Conservation (phyloP, 179 eudicot genomes). For the Drosera spatulata region DNA sequence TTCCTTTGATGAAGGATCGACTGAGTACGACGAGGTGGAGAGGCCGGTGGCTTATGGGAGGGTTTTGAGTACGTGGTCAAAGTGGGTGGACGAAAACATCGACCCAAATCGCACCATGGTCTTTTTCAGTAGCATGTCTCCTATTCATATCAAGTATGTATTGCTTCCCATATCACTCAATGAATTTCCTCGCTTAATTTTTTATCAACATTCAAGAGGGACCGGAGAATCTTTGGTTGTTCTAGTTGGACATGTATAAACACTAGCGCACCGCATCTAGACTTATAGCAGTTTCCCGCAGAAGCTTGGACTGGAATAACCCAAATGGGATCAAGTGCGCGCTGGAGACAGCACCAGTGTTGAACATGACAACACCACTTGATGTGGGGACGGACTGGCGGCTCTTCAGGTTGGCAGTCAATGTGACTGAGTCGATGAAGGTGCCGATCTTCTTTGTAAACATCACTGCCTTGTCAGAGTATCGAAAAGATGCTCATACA, state of each 20-base stretch:
- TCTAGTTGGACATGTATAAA: background rate
- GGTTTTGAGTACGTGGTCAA: conserved; percentile 78
- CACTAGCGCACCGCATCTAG: background rate
- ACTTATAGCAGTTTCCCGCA: conserved; percentile 5
- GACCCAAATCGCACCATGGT: conserved; percentile 60
- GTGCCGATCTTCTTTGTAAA: conserved; percentile 57
- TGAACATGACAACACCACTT: conserved; percentile 48
- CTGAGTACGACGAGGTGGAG: conserved; percentile 68
- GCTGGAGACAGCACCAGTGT: conserved; percentile 57
- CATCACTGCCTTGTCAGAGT: conserved; percentile 78
- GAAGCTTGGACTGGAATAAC: conserved; percentile 87
- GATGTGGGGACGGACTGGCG: conserved; percentile 70
- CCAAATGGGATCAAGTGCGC: conserved; percentile 93
- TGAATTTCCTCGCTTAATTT: no score
- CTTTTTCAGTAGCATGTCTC: conserved; percentile 90
- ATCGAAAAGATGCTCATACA: conserved; percentile 85
- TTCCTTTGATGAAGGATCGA: conserved; percentile 69
- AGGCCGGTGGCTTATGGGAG: conserved; percentile 50
- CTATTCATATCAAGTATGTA: conserved; percentile 77
- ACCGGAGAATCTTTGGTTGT: no score
- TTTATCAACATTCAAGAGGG: no score
- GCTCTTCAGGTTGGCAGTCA: conserved; percentile 42
- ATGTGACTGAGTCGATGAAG: conserved; percentile 50
- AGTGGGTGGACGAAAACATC: conserved; percentile 68
- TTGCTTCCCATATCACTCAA: background rate